phyloP scores from a whole-genome alignment of 805 yeast species.

The Gaillardinia entomophila region DNA sequence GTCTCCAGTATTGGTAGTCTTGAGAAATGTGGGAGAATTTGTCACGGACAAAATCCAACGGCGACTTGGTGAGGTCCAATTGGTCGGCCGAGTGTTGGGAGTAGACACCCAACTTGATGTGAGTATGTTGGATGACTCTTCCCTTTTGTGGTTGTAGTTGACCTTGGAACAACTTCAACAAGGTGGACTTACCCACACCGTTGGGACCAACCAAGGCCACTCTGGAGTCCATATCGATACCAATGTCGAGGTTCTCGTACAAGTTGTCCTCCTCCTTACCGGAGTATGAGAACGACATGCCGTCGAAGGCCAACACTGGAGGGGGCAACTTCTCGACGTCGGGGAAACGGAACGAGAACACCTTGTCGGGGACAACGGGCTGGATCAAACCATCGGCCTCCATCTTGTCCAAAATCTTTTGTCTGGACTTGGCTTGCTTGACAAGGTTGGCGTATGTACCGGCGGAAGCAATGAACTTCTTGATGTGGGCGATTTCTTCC shows the following conservation, averaged over 20 bases:
- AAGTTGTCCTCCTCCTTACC: constrained; percentile 79
- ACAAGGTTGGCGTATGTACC: constrained; percentile 99
- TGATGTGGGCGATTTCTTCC: constrained; percentile 97
- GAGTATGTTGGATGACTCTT: constrained; percentile 95
- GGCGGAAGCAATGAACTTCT: constrained; percentile 98
- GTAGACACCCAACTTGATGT: constrained; percentile 96
- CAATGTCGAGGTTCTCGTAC: constrained; percentile 87
- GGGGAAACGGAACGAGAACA: constrained; percentile 90
- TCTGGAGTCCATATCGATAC: constrained; percentile 99
- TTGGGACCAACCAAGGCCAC: constrained; percentile 97
- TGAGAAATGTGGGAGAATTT: constrained; percentile 85
- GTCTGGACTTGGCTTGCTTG: constrained; percentile 98
- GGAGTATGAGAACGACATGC: constrained; percentile 87
- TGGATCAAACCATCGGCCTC: constrained; percentile 97
- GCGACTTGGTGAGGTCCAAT: constrained; percentile 90
- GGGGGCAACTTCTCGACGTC: constrained; percentile 97
- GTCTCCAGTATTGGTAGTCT: constrained; percentile 98
- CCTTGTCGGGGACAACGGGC: constrained; percentile 89
- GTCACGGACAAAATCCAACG: constrained; percentile 95
- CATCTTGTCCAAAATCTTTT: constrained; percentile 98
- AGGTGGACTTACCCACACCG: constrained; percentile 98
- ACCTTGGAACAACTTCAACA: constrained; percentile 96
- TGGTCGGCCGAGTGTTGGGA: constrained; percentile 99
- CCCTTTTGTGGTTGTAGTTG: constrained; percentile 84
- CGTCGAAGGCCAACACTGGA: constrained; percentile 95